Evolutionary conservation across 139 green algal genomes (phyloP).

Genomic region (Trebouxia sp.): DNA sequence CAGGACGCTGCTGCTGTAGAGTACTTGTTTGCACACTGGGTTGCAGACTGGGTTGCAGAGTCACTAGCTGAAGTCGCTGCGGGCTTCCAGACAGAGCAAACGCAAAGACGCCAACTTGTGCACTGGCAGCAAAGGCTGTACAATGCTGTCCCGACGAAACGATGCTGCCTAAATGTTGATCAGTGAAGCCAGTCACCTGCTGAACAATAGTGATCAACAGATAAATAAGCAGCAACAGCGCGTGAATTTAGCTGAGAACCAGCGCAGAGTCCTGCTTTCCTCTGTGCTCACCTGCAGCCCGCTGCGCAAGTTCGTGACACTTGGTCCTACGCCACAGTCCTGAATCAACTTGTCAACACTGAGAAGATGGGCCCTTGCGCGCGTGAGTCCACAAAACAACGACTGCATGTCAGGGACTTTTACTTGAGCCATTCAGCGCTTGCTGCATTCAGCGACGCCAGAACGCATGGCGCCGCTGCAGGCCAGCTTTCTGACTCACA

Average conservation of each 20-base stretch:
- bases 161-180: background rate
- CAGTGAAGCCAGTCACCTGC: background rate
- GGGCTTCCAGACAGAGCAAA: background rate
- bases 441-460: background rate
- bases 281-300: background rate
- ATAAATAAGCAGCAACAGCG: too few relatives aligned
- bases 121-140: background rate
- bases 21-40: too few relatives aligned
- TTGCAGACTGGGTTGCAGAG: too few relatives aligned
- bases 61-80: background rate
- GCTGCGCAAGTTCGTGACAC: background rate
- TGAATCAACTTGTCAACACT: background rate
- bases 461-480: too few relatives aligned
- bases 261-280: too few relatives aligned
- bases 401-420: too few relatives aligned
- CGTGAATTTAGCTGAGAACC: too few relatives aligned
- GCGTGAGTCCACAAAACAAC: too few relatives aligned
- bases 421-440: too few relatives aligned
- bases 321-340: background rate
- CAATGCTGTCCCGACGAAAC: background rate
- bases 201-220: too few relatives aligned
- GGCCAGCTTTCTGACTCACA: too few relatives aligned
- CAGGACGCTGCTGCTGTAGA: slow-evolving; percentile 1
- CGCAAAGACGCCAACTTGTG: background rate
- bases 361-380: too few relatives aligned